phyloP scores from a whole-genome alignment of 75 land plant species.

The Cunninghamia lanceolata region DNA sequence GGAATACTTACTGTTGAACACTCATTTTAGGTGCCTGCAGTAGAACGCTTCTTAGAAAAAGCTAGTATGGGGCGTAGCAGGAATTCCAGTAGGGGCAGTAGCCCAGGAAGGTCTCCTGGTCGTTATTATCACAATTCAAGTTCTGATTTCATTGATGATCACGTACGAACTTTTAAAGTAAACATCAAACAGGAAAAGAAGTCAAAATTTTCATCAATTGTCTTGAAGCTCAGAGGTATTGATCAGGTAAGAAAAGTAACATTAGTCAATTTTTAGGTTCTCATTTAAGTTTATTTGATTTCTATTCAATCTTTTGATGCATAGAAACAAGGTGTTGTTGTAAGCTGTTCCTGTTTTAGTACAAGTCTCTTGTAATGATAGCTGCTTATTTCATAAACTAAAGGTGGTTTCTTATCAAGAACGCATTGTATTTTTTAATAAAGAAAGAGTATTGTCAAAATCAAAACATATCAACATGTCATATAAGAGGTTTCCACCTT shows the following conservation, averaged over 20 bases:
- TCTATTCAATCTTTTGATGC: not conserved
- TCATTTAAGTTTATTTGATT: constrained; percentile 1
- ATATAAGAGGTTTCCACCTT: not conserved
- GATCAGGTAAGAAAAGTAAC: constrained; percentile 59
- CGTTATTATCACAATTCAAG: constrained; percentile 38
- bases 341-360: not conserved
- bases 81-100: constrained; percentile 76
- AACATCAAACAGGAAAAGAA: constrained; percentile 85
- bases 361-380: not conserved
- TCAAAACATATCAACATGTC: not conserved
- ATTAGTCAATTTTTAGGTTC: not conserved
- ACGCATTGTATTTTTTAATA: not conserved
- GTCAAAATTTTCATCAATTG: constrained; percentile 92
- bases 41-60: constrained; percentile 87
- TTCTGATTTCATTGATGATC: constrained; percentile 43
- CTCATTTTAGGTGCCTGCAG: constrained; percentile 69
- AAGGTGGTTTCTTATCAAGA: not conserved
- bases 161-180: constrained; percentile 73
- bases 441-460: not conserved
- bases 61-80: constrained; percentile 61
- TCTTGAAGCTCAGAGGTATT: constrained; percentile 82
- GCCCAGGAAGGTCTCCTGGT: constrained; percentile 84
- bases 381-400: not conserved
- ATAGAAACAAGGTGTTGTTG: not conserved
- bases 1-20: constrained; percentile 11